Evolutionary conservation across 805 yeast genomes (phyloP), one percentile per base, ranked within the genome.

Genomic region (Lipomyces chichibuensis): DNA sequence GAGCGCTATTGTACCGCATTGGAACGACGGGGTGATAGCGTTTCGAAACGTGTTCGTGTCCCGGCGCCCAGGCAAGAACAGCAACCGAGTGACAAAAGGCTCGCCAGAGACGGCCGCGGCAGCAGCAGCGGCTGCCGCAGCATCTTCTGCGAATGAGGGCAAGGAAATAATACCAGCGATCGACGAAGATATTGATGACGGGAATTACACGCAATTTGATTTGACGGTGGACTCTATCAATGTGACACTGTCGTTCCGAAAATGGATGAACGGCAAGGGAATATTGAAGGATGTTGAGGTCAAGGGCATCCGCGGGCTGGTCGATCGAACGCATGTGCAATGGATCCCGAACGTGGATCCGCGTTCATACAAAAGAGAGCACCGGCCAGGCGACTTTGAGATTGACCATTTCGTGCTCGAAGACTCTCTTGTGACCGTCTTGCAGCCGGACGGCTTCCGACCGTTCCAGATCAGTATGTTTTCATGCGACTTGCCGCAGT

Each of bases 121-220:
- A 32, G 84, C 85, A 52, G 86, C 88, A 35, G 81, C 80, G 23
- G 75, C 75, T 17, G 75, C 75, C 29, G 71, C 71, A 14, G 66
- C 69, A 14, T 57, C 59, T 7, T 43, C 56, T 58, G 23, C 27
- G 49, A 57, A 20, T 49, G 39, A 23, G 9, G 23, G 13, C 20
- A 73, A 29, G 32, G 32, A 29, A 7, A 2, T 29, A 29, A 29
- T 72, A 11, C 59, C 60, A n/a, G 72, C 68, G 1, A 54, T 32
- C 9, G 63, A 62, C 2, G 59, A 56, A 20, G 97, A 90, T 73
- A 29, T 65, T 13, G 74, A 80, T 46, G 97, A 92, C 75, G 98
- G 98, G 0, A 95, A 95, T 78, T 95, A 93, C 78, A 94, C 99
- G 0, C 99, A 95, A 76, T 95, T 89, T 76, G 99, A 95, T 77